A percentile compares a stretch with the other conserved stretches of the same genome.
Conservation (phyloP, 2,329 filamentous ascomycete genomes). For the Venturia pyrina region DNA sequence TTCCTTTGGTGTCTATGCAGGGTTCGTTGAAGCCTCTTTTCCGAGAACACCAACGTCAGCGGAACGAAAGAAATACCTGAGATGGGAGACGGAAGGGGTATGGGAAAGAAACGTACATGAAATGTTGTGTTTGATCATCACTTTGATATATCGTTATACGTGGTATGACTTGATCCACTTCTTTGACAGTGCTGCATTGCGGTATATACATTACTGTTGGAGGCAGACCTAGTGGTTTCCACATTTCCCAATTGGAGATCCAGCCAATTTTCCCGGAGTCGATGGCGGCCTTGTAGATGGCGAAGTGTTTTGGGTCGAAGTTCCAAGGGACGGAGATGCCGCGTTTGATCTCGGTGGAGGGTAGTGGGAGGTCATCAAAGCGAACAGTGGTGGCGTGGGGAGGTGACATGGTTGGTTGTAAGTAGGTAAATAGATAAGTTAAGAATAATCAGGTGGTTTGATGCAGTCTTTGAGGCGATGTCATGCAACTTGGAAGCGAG, state of each 20-base stretch:
- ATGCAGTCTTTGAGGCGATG: neutral
- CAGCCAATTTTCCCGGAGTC: conserved; percentile 5
- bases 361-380: neutral
- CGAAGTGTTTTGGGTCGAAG: conserved; percentile 5
- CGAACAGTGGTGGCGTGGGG: neutral
- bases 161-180: neutral
- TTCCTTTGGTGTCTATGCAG: neutral
- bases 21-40: conserved; percentile 9
- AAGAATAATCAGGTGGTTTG: neutral
- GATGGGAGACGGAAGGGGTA: too few species aligned
- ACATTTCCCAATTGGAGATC: conserved; percentile 9
- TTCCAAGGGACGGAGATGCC: conserved; percentile 8
- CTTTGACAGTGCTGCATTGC: conserved; percentile 4
- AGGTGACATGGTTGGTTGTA: neutral
- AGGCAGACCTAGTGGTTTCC: conserved; percentile 3
- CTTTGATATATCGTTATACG: neutral
- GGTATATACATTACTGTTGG: neutral
- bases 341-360: neutral
- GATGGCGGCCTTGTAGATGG: conserved; percentile 4
- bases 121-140: neutral
- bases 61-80: too few species aligned
- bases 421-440: neutral
- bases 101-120: neutral
- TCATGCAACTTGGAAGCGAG: neutral
- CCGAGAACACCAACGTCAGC: too few species aligned